Evolutionary conservation across 2,329 filamentous ascomycete genomes (phyloP), one percentile per base, ranked within the genome.

Genomic region (Ramularia endophylla): DNA sequence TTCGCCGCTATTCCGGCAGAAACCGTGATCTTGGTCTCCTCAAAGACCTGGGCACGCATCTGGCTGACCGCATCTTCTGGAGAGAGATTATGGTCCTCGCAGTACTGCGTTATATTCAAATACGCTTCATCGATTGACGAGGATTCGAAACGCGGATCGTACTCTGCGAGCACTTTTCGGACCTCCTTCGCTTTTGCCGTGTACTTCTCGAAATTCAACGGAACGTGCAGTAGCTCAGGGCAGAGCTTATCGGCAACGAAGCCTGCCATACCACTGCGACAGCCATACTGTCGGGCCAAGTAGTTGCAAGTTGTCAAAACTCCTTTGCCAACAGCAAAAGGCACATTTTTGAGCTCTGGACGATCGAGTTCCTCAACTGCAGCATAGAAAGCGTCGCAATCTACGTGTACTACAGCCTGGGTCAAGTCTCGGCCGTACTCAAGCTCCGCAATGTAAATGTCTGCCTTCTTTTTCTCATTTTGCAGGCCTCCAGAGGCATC

Each of bases 381-480:
- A 1, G 92, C 92, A 58, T 92, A 98, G 65, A 98, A 98, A 12
- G 92, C 92, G 69, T 98, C 92, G 65, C 92, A 97, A 63, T 98
- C 92, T 35, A 97, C 77, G 60, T 98, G 92, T 1, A 97, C 83
- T 17, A 97, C 78, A 43, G 79, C 72, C 61, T 97, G 92, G 1
- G 81, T 83, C 27, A 98, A 69, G 58, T 97, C 89, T 34, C 92
- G 77, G 1, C 75, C 73, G 6, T 80, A 60, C 58, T 98, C 92
- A 15, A 95, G 74, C 54, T 90, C 80, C 1, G 80, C 73, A 39
- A 97, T 81, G 46, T 87, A 80, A 47, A 86, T 81, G 60, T 97
- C 89, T 15, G 87, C 88, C 43, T 79, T 79, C 32, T 85, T 81
- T 20, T 83, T 65, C 45, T 95, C 85, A 22, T 74, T 72, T 30